Evolutionary conservation across 1,284 basidiomycete genomes (phyloP), one percentile per base, ranked within the genome.

Genomic region (Anthracocystis setariae): DNA sequence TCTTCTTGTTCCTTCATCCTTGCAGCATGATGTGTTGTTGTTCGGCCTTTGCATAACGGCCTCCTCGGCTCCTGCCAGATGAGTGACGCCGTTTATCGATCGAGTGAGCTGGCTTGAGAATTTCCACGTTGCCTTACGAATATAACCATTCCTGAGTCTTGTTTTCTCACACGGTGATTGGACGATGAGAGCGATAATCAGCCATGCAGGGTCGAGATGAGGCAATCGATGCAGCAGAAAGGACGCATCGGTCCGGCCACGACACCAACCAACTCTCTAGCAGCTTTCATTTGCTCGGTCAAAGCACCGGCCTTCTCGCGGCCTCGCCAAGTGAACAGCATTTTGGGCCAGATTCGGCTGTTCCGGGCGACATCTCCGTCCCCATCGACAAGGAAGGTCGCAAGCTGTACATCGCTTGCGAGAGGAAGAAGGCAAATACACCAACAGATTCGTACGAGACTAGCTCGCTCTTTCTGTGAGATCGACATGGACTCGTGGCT

Each of bases 51-150:
- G 49, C 47, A 37, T 37, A 5, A 13, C 8, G 13, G 35, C 35
- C 40, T 42, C 8, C 21, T 23, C 10, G 20, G 12, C 9, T 3
- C 5, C 21, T 45, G 3, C 13, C 9, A 45, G 9, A 27, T 29
- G 25, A 8, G 12, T 32, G 10, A 17, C 5, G 46, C 27, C 45
- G 55, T 39, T 66, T 66, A 66, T 66, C 63, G 63, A 66, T 66
- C 40, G 21, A 23, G 8, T 20, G 7, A 35, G 23, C 46, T 25
- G 45, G 38, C 60, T 37, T 46, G 40, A 51, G 35, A 39, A 46
- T 58, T 46, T 46, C 57, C 29, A 32, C 45, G 52, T 53, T 10
- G 17, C 33, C 37, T 43, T 38, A 35, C 49, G 40, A 59, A 50
- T 27, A 38, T 35, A 50, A 46, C 32, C 20, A 32, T 35, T n/a